Base-by-base conservation (phyloP, 2,329 filamentous ascomycete species). In the Acarospora socialis region DNA sequence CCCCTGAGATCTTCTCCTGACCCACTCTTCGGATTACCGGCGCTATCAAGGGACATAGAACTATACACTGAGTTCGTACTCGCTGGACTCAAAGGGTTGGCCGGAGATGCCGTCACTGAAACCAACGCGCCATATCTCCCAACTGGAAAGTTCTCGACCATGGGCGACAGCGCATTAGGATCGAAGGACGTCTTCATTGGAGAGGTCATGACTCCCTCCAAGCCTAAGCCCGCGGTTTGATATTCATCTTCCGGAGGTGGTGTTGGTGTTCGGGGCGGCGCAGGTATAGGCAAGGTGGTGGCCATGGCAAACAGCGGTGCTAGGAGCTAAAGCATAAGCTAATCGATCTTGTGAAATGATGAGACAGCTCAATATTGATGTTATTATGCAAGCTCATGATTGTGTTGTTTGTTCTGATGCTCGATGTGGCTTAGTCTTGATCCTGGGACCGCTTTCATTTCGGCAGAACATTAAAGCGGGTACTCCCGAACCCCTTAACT, bases 201-300 rank as follows among this genome's bases (percentile, higher is more conserved):
- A 30, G 44, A 45, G 41, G 36, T 32, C 13, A 21, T 25, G 36
- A 44, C 40, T 21, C 41, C 41, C 30, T 48, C 43, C 20, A 47
- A 40, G 19, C 43, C 40, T 17, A 42, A 24, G 22, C 45, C 41
- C 24, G 34, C 32, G 37, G 18, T 22, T 14, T 32, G 36, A 21
- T 35, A 46, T 40, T 51, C 46, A 43, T 65, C 59, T 42, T 70
- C 65, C 46, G 67, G 63, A 41, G 73, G 73, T 43, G 73, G 74
- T 44, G 74, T 75, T 8, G 73, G 73, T 19, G 74, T 76, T 43
- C 70, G 63, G 34, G 74, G 73, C 38, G 70, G 72, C 24, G 65
- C 52, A 35, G 70, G 70, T 40, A 73, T 63, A 31, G 70, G 66
- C 41, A 71, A 60, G 43, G 60, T 60, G 36, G 70, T 65, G 40